Evolutionary conservation across 768 basidiomycete genomes (phyloP).

Genomic region (Collybia mongolica): DNA sequence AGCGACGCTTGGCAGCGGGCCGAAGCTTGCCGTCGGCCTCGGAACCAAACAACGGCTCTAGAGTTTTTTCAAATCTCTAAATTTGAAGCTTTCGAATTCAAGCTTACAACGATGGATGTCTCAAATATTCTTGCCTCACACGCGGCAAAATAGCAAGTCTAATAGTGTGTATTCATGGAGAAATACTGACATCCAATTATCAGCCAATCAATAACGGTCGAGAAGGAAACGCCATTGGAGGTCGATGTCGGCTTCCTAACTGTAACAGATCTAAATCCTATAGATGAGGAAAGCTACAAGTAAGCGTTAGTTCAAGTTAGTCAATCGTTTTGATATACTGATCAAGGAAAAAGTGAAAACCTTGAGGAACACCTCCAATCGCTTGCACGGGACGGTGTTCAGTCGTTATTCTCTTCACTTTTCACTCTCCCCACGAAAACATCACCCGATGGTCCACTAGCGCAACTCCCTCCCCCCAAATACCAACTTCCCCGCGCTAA

Average conservation of each 20-base stretch:
- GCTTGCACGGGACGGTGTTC: slow-evolving; percentile 78
- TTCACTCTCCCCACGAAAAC: slow-evolving; percentile 78
- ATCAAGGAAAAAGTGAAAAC: slow-evolving; percentile 50
- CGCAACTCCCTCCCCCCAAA: slow-evolving; percentile 73
- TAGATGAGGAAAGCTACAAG: slow-evolving; percentile 85
- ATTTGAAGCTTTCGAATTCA: slow-evolving; percentile 9
- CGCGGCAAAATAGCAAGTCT: slow-evolving; percentile 65
- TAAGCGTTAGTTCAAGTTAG: slow-evolving; percentile 30
- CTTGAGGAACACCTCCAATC: slow-evolving; percentile 79
- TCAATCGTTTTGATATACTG: no score
- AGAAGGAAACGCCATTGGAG: slow-evolving; percentile 78
- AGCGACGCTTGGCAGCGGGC: no score
- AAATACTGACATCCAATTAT: slow-evolving; percentile 1
- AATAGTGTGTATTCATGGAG: not conserved
- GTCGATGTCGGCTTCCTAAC: slow-evolving; percentile 82
- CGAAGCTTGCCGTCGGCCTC: slow-evolving; percentile 8
- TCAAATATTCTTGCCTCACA: slow-evolving; percentile 75
- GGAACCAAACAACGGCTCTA: slow-evolving; percentile 15
- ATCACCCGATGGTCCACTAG: slow-evolving; percentile 80
- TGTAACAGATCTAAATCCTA: slow-evolving; percentile 84
- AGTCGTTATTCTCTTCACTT: slow-evolving; percentile 75
- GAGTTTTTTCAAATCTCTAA: slow-evolving; percentile 5
- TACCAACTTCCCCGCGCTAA: slow-evolving; percentile 87
- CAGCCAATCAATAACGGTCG: slow-evolving; percentile 68
- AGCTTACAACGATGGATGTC: slow-evolving; percentile 63